These are phyloP conservation scores for Pontederia crassipes DNA, from an alignment of 176 grass and related monocot species.

Conservation along the genomic window DNA sequence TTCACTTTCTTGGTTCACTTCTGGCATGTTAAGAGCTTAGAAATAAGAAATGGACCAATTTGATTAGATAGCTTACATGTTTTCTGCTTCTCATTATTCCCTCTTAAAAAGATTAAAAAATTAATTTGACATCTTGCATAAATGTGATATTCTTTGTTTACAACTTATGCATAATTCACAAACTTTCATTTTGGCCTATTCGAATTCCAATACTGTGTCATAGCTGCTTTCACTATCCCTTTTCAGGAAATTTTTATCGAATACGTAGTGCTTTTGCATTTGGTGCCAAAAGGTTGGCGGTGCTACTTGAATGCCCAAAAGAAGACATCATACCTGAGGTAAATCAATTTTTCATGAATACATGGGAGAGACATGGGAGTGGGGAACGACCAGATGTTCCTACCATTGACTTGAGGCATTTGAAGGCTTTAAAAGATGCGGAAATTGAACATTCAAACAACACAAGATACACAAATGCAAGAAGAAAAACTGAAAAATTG, in stretches of 20 bases:
- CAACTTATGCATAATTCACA: too few relatives aligned
- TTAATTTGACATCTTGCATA: too few relatives aligned
- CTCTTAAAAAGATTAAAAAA: too few relatives aligned
- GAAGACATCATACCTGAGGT: slow-evolving; percentile 53
- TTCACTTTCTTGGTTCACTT: too few relatives aligned
- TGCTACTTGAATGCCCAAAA: slow-evolving; percentile 63
- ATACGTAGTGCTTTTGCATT: slow-evolving; percentile 91
- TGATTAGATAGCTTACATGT: too few relatives aligned
- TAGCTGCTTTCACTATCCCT: slow-evolving; percentile 4
- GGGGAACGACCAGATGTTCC: slow-evolving; percentile 45
- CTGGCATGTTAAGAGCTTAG: too few relatives aligned
- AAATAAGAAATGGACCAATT: too few relatives aligned
- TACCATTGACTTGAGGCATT: slow-evolving; percentile 24
- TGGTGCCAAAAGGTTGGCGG: slow-evolving; percentile 66
- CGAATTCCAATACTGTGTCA: slow-evolving; percentile 1
- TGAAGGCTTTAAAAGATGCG: slow-evolving; percentile 21
- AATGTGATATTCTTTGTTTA: too few relatives aligned
- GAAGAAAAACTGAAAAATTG: slow-evolving; percentile 36
- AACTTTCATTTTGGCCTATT: too few relatives aligned
- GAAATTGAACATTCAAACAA: slow-evolving; percentile 37
- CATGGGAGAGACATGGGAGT: slow-evolving; percentile 70
- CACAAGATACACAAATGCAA: slow-evolving; percentile 21
- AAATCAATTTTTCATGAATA: slow-evolving; percentile 77
- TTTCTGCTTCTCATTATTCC: too few relatives aligned
- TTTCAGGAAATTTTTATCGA: slow-evolving; percentile 86